Evolutionary conservation across 2,329 filamentous ascomycete genomes (phyloP).

Genomic region (Ceratocystiopsis sp.): DNA sequence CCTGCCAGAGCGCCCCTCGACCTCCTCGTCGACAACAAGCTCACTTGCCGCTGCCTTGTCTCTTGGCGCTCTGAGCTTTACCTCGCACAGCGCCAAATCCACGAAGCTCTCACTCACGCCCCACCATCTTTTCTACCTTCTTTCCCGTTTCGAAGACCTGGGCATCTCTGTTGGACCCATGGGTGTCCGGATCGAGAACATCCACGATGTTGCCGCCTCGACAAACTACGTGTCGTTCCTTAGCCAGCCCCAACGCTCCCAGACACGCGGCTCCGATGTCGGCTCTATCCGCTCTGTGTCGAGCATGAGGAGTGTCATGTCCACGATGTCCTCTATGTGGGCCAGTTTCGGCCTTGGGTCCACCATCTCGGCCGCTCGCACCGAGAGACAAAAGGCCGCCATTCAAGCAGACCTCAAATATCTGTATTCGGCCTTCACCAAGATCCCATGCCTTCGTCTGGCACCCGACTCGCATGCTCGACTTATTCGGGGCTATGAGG

Average conservation of each 20-base stretch:
- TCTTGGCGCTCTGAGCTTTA: conserved; percentile 67
- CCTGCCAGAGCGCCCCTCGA: conserved; percentile 43
- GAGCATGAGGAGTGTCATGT: conserved; percentile 94
- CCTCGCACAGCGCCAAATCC: conserved; percentile 71
- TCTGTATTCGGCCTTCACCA: conserved; percentile 94
- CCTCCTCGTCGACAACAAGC: conserved; percentile 52
- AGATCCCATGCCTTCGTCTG: conserved; percentile 80
- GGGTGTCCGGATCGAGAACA: conserved; percentile 88
- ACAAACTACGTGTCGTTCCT: conserved; percentile 95
- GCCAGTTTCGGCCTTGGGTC: conserved; percentile 70
- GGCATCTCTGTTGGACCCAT: conserved; percentile 83
- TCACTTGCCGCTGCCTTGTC: conserved; percentile 75
- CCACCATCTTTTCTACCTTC: conserved; percentile 90
- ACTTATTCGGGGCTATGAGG: conserved; percentile 83
- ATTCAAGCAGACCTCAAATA: conserved; percentile 83
- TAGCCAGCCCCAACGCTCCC: conserved; percentile 63
- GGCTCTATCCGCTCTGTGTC: conserved; percentile 92
- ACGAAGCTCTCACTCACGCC: conserved; percentile 85
- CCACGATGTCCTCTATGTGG: conserved; percentile 88
- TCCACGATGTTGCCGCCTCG: conserved; percentile 72
- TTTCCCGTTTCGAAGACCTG: conserved; percentile 88
- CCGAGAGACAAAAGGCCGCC: conserved; percentile 76
- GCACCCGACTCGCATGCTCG: conserved; percentile 86
- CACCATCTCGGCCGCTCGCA: conserved; percentile 63
- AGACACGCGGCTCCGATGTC: conserved; percentile 63